Conservation (phyloP, 768 basidiomycete species). For the Amylocystis lapponica region DNA sequence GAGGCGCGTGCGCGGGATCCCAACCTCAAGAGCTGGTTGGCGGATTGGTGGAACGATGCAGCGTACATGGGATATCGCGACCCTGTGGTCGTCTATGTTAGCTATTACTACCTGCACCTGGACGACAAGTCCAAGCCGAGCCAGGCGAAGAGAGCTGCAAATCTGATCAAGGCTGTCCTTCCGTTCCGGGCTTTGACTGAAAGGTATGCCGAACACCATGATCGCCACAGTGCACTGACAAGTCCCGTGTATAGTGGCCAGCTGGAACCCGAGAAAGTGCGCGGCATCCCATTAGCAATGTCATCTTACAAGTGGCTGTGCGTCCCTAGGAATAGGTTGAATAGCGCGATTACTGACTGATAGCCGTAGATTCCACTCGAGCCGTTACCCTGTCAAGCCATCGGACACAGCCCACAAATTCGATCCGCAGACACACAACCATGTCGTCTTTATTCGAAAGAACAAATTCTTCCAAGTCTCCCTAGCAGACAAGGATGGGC, state of each 20-base stretch:
- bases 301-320: slow-evolving; percentile 91
- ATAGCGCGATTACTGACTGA: background rate
- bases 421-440: slow-evolving; percentile 67
- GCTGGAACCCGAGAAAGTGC: slow-evolving; percentile 85
- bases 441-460: slow-evolving; percentile 87
- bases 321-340: slow-evolving; percentile 19
- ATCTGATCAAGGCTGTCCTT: slow-evolving; percentile 77
- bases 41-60: slow-evolving; percentile 96
- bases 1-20: slow-evolving; percentile 65
- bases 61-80: slow-evolving; percentile 89
- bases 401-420: slow-evolving; percentile 84
- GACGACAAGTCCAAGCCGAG: slow-evolving; percentile 50
- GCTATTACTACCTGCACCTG: slow-evolving; percentile 91
- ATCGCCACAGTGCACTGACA: background rate
- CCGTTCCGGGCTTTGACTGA: slow-evolving; percentile 83
- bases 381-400: slow-evolving; percentile 80
- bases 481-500: slow-evolving; percentile 54
- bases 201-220: slow-evolving; percentile 50
- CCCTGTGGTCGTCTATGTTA: slow-evolving; percentile 86
- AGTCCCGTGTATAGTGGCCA: slow-evolving; percentile 32
- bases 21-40: slow-evolving; percentile 73
- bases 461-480: slow-evolving; percentile 87
- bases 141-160: slow-evolving; percentile 72
- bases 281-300: slow-evolving; percentile 80
- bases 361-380: slow-evolving; percentile 73